These are phyloP conservation scores for Coemansia sp. DNA, from an alignment of 192 early-diverging fungal genomes.

Conservation along the genomic window DNA sequence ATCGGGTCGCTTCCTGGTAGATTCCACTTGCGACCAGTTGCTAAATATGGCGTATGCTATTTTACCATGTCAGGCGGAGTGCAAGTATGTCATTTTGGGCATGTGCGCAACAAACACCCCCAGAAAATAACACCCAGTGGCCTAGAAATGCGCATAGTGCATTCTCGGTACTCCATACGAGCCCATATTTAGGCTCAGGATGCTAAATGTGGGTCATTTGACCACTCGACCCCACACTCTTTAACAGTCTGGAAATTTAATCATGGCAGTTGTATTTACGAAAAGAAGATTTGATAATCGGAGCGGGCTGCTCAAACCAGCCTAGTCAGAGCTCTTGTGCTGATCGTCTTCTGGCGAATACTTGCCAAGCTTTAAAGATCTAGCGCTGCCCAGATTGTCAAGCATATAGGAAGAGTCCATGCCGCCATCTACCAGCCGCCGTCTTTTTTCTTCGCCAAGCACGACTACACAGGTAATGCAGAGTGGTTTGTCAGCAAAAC, in stretches of 20 bases:
- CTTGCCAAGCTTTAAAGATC: neutral
- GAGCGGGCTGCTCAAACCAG: neutral
- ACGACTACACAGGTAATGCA: conserved; percentile 20
- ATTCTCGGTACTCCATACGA: neutral
- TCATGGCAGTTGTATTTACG: too few species aligned
- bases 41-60: neutral
- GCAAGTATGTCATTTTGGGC: neutral
- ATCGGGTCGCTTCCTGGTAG: neutral
- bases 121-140: neutral
- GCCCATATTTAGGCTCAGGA: neutral
- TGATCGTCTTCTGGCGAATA: neutral
- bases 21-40: neutral
- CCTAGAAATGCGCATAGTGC: neutral
- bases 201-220: neutral
- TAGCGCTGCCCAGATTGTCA: conserved; percentile 40
- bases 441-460: conserved; percentile 43
- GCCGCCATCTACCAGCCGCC: conserved; percentile 37
- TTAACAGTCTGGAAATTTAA: too few species aligned
- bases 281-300: neutral
- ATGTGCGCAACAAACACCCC: neutral
- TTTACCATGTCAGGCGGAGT: neutral
- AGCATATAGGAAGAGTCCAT: conserved; percentile 36
- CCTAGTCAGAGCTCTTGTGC: neutral
- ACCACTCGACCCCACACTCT: neutral
- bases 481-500: neutral